Percentiles rank a stretch among this genome's conserved stretches.
These are phyloP conservation scores for Globisporangium paddicum DNA, from an alignment of 352 stramenopile genomes.

Conservation along the genomic window DNA sequence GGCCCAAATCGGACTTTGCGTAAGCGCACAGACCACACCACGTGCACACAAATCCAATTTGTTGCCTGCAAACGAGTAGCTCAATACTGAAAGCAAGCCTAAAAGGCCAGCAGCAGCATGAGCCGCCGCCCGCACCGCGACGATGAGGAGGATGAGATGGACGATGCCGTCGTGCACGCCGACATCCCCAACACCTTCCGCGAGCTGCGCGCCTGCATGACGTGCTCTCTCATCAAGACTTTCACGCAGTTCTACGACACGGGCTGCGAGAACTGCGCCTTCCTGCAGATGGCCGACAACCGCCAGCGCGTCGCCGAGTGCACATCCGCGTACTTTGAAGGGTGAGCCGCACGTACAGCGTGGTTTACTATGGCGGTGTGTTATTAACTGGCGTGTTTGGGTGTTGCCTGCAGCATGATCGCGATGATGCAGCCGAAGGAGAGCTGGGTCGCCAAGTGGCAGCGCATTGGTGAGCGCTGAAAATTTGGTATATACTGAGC, in stretches of 20 bases:
- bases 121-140: conserved; percentile 47
- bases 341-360: conserved; percentile 23
- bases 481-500: too few species aligned
- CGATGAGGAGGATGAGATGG: conserved; percentile 79
- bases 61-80: neutral
- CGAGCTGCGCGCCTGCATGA: conserved; percentile 85
- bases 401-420: conserved; percentile 65
- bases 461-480: conserved; percentile 65
- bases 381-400: neutral
- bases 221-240: conserved; percentile 86
- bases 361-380: neutral
- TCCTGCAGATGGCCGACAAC: conserved; percentile 89
- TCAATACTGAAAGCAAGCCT: neutral
- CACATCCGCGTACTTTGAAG: conserved; percentile 87
- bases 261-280: conserved; percentile 86
- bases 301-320: conserved; percentile 83
- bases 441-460: conserved; percentile 89
- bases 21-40: neutral
- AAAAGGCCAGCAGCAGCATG: conserved; percentile 19
- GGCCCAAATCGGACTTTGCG: neutral
- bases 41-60: neutral
- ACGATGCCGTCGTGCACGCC: conserved; percentile 73
- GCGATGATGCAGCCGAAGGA: conserved; percentile 88
- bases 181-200: conserved; percentile 88
- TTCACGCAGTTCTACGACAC: conserved; percentile 91